These are phyloP conservation scores for Myxozyma udenii DNA, from an alignment of 805 yeast genomes.

Conservation along the genomic window DNA sequence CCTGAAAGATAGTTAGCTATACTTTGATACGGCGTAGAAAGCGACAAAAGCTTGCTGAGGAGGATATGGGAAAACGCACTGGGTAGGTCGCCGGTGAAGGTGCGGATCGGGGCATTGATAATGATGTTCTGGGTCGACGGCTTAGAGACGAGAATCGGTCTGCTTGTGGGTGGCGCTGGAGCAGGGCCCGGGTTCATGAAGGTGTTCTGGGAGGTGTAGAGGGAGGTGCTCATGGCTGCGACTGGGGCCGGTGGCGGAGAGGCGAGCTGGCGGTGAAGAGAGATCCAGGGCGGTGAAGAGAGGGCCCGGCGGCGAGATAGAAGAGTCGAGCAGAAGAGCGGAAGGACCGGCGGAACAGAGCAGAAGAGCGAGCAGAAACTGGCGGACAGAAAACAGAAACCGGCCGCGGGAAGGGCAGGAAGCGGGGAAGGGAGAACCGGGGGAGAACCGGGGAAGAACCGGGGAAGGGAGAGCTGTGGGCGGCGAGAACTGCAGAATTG, in stretches of 20 bases:
- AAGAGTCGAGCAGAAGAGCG: not conserved
- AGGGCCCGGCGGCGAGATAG: not conserved
- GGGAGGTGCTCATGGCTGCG: conserved; percentile 12
- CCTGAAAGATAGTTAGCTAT: not conserved
- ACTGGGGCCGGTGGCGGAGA: not conserved
- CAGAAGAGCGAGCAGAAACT: not conserved
- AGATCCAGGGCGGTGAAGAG: not conserved
- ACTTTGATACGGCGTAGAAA: not conserved
- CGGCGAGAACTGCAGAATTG: too few relatives aligned
- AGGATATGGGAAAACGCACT: conserved; percentile 2
- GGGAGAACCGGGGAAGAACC: too few relatives aligned
- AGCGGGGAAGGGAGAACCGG: too few relatives aligned
- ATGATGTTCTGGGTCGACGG: conserved; percentile 17
- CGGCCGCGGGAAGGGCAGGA: too few relatives aligned
- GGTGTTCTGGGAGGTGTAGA: conserved; percentile 37
- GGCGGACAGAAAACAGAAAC: too few relatives aligned
- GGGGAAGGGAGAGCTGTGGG: too few relatives aligned
- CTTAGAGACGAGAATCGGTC: conserved; percentile 20
- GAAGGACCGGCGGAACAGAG: not conserved
- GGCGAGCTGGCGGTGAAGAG: not conserved
- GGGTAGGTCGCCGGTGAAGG: conserved; percentile 10
- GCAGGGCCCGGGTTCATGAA: conserved; percentile 58
- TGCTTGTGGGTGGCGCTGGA: conserved; percentile 44
- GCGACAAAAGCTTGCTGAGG: too few relatives aligned
- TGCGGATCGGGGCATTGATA: not conserved